Conservation (phyloP, 2,329 filamentous ascomycete genomes). For the Colletotrichum sp. region DNA sequence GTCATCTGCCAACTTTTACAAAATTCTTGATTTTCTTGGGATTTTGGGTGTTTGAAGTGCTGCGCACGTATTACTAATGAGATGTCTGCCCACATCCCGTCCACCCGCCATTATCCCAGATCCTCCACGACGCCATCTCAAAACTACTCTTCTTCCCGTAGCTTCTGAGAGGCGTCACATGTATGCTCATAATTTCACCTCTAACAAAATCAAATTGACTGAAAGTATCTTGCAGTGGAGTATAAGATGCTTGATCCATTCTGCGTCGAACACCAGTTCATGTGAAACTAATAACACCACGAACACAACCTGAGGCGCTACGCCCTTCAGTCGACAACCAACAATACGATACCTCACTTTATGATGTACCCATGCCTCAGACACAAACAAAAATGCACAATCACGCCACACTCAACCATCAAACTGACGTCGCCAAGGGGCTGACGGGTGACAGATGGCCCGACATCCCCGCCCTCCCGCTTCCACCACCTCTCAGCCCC, state of each 20-base stretch:
- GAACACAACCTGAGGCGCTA: background rate
- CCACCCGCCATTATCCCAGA: background rate
- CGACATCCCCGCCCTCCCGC: conserved; percentile 1
- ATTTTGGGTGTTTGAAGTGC: background rate
- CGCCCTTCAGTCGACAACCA: background rate
- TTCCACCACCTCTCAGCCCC: conserved; percentile 8
- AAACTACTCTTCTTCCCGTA: background rate
- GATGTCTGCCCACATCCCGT: background rate
- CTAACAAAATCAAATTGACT: background rate
- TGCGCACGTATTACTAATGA: background rate
- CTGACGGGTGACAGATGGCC: background rate
- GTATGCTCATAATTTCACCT: background rate
- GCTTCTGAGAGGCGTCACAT: background rate
- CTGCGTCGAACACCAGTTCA: background rate
- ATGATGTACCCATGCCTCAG: conserved; percentile 1
- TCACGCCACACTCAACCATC: background rate
- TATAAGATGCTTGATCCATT: background rate
- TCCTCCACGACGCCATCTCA: background rate
- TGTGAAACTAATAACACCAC: background rate
- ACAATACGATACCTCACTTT: background rate
- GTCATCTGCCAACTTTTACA: background rate
- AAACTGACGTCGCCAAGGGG: background rate
- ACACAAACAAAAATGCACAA: background rate
- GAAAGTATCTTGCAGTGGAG: background rate
- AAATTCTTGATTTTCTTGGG: background rate